Conservation (phyloP, 306 rosid species). For the Castanopsis chinensis region DNA sequence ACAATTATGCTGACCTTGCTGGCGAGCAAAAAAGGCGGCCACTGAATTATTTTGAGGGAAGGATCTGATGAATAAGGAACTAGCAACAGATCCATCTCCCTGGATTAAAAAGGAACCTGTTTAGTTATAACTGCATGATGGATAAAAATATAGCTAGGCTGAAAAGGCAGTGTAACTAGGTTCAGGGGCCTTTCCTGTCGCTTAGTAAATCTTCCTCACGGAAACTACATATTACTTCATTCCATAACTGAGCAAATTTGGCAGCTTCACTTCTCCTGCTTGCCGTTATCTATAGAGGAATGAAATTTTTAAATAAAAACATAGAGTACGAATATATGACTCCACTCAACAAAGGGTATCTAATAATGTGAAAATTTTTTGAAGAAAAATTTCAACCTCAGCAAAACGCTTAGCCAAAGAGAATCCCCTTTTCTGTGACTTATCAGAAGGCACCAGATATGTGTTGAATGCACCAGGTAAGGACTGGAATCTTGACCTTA, state of each 20-base stretch:
- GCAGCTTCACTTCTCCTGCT: conserved; percentile 98
- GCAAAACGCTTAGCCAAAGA: conserved; percentile 77
- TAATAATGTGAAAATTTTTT: background rate
- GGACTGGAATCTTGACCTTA: conserved; percentile 92
- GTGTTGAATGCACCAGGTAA: conserved; percentile 96
- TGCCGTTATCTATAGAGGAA: conserved; percentile 57
- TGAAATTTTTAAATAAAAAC: conserved; percentile 23
- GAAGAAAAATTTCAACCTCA: conserved; percentile 57
- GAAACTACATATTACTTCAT: conserved; percentile 93
- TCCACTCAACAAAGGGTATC: conserved; percentile 6
- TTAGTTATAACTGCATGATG: conserved; percentile 25
- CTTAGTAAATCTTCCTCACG: conserved; percentile 95
- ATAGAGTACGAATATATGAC: conserved; percentile 13
- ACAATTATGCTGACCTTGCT: conserved; percentile 68
- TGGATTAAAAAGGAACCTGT: conserved; percentile 44
- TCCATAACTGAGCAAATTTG: conserved; percentile 95
- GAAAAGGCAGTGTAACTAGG: conserved; percentile 25
- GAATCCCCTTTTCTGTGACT: conserved; percentile 63
- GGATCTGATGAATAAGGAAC: conserved; percentile 97
- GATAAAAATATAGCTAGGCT: conserved; percentile 17
- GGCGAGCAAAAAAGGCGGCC: conserved; percentile 98
- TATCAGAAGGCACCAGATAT: conserved; percentile 90
- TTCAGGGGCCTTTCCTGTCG: conserved; percentile 65
- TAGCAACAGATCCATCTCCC: conserved; percentile 94
- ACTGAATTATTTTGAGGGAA: conserved; percentile 81